Conservation (phyloP, 441 rosid species). For the Lagerstroemia fauriei region DNA sequence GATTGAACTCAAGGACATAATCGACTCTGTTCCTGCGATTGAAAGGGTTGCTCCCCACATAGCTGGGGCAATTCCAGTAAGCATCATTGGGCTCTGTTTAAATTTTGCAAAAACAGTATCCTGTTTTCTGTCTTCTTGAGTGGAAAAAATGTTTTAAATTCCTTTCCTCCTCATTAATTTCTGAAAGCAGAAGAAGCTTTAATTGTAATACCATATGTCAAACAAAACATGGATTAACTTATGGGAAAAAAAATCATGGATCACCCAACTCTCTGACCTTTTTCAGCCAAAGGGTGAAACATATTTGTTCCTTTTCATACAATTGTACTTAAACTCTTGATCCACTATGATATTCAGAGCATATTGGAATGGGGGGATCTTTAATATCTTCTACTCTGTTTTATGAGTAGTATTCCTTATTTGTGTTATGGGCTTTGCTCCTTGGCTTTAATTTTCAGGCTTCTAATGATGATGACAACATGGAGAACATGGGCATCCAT, state of each 20-base stretch:
- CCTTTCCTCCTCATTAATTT: not conserved
- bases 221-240: too few species aligned
- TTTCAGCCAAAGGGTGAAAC: too few species aligned
- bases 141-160: not conserved
- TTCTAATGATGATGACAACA: conserved; percentile 68
- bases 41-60: conserved; percentile 61
- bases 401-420: too few species aligned
- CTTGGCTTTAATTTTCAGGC: conserved; percentile 42
- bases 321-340: too few species aligned
- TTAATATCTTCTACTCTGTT: too few species aligned
- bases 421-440: conserved; percentile 10
- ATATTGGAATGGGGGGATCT: too few species aligned
- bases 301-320: too few species aligned
- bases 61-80: conserved; percentile 71
- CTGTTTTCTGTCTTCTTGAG: not conserved
- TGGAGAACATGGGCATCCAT: conserved; percentile 90
- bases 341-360: too few species aligned
- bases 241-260: too few species aligned
- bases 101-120: not conserved
- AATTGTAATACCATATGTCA: too few species aligned
- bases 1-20: conserved; percentile 74
- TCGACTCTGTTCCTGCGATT: conserved; percentile 65
- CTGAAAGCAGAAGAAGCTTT: too few species aligned
- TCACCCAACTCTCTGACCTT: too few species aligned
- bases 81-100: conserved; percentile 21